A percentile compares a stretch with the other conserved stretches of the same genome.
Evolutionary conservation across 495 filamentous ascomycete species (phyloP).

Genomic region (Annulohypoxylon maeteangense): DNA sequence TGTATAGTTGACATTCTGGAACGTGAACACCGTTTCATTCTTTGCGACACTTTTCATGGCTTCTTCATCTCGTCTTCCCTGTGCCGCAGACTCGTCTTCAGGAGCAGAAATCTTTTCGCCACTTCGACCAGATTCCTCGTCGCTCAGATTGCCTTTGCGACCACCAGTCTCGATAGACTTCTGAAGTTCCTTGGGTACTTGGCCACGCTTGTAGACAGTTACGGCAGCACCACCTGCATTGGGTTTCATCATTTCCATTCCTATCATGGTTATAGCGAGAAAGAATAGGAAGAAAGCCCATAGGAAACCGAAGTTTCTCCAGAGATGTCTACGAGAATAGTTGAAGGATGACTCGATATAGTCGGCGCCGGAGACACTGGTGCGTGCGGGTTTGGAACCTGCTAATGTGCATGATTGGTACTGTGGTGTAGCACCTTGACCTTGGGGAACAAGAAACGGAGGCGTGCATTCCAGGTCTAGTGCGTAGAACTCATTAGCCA

Average conservation of each 20-base stretch:
- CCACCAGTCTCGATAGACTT: constrained; percentile 45
- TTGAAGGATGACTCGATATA: constrained; percentile 66
- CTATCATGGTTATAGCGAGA: constrained; percentile 66
- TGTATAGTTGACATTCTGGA: constrained; percentile 73
- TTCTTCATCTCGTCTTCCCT: constrained; percentile 20
- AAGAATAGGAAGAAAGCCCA: constrained; percentile 74
- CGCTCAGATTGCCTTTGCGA: constrained; percentile 18
- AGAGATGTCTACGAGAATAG: constrained; percentile 69
- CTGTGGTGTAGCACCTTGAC: constrained; percentile 29
- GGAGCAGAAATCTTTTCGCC: constrained; percentile 22
- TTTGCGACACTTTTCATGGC: constrained; percentile 32
- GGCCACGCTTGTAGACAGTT: constrained; percentile 64
- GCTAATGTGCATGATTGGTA: constrained; percentile 68
- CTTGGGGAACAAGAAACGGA: constrained; percentile 57
- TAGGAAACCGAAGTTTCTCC: constrained; percentile 78
- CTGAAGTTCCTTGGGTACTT: constrained; percentile 38
- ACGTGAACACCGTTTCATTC: constrained; percentile 69
- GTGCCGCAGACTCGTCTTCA: constrained; percentile 10
- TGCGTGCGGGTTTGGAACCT: constrained; percentile 62
- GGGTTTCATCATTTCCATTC: constrained; percentile 75
- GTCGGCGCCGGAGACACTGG: constrained; percentile 58
- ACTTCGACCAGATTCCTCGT: constrained; percentile 37
- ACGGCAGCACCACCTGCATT: constrained; percentile 77
- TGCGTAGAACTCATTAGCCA: constrained; percentile 78
- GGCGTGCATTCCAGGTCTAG: constrained; percentile 54